Evolutionary conservation across 1,284 basidiomycete genomes (phyloP), one percentile per base, ranked within the genome.

Genomic region (Microbotryomycetes sp.): DNA sequence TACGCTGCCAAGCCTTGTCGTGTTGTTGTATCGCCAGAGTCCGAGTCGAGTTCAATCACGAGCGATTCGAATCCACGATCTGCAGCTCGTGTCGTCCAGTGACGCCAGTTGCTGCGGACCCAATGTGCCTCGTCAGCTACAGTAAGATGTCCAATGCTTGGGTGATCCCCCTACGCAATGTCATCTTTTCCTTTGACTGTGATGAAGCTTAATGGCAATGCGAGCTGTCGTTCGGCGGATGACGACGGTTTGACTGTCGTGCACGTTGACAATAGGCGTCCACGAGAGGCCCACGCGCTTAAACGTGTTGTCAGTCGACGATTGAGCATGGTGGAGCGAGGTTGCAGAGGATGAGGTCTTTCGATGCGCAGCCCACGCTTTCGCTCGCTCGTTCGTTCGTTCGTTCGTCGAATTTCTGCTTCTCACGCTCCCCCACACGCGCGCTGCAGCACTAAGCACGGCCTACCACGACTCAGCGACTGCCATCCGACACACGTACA

Each of bases 191-290:
- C 62, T 22, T 52, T 28, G 45, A 67, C 26, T 2, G 50, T 15
- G 9, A 68, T 36, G 49, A 64, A 66, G 25, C 54, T 58, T 47
- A 68, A 56, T 19, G 66, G 66, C 0, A 62, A 55, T 2, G 66
- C 66, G n/a, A 68, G 63, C 2, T 63, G 57, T 2, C 63, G 60
- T 14, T 25, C 22, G 4, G 32, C 53, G 2, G 53, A 30, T 6
- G 61, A 25, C 3, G 50, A 42, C 9, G 36, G 36, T 19, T 42
- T 42, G 36, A 42, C 36, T 42, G 19, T 19, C 19, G 36, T 42
- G 36, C 36, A 42, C 36, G 36, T 42, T 12, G 36, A n/a, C n/a
- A n/a, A n/a, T n/a, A n/a, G n/a, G n/a, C n/a, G n/a, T n/a, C n/a
- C n/a, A n/a, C n/a, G n/a, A n/a, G n/a, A n/a, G n/a, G n/a, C n/a